Evolutionary conservation across 179 eudicot genomes (phyloP).

Genomic region (Carnegiea gigantea): DNA sequence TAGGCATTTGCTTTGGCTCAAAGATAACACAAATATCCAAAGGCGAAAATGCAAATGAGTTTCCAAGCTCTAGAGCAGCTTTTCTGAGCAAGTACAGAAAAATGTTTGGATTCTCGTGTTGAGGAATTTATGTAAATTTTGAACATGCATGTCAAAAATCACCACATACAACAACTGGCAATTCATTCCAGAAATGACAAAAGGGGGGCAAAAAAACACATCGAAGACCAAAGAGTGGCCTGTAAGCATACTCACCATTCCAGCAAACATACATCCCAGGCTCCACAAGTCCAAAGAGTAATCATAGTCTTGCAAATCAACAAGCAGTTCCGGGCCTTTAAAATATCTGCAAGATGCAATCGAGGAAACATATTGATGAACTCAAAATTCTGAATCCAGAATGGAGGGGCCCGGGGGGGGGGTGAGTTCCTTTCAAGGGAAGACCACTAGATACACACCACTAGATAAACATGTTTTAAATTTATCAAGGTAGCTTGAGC

Average conservation of each 20-base stretch:
- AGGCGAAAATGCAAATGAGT: neutral
- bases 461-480: neutral
- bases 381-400: neutral
- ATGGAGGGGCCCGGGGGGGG: neutral
- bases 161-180: neutral
- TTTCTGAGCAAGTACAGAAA: neutral
- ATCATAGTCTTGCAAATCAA: constrained; percentile 94
- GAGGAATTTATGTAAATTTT: neutral
- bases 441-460: neutral
- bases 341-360: constrained; percentile 58
- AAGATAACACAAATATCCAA: no score
- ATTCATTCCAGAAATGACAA: neutral
- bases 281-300: constrained; percentile 95
- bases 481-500: neutral
- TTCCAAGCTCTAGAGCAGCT: neutral
- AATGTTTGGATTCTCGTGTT: neutral
- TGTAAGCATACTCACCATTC: constrained; percentile 61
- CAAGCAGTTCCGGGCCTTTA: constrained; percentile 95
- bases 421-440: neutral
- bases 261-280: constrained; percentile 96
- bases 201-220: neutral
- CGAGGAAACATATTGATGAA: neutral
- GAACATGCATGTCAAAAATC: neutral
- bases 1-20: no score
- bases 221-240: neutral